Evolutionary conservation across 768 basidiomycete species (phyloP).

Genomic region (Lactifluus rugatus): DNA sequence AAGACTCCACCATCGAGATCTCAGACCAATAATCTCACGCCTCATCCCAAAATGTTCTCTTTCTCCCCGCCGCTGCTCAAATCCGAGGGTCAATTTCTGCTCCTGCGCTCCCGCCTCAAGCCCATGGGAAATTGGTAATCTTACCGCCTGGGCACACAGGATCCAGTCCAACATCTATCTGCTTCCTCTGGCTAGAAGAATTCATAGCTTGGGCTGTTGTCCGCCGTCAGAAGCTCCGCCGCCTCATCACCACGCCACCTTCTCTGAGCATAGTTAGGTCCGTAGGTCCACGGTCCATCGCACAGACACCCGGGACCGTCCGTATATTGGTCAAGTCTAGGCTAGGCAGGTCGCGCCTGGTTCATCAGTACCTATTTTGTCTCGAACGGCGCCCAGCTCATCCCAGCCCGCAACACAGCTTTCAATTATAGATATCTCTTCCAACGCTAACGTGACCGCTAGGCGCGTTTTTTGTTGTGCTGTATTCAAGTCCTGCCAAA

Average conservation of each 20-base stretch:
- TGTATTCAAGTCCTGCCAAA: conserved; percentile 14
- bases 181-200: neutral
- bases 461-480: conserved; percentile 6
- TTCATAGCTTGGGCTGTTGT: neutral
- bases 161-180: too few relatives aligned
- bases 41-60: neutral
- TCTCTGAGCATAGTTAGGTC: conserved; percentile 7
- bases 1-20: conserved; percentile 9
- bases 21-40: neutral
- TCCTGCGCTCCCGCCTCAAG: neutral
- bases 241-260: conserved; percentile 13
- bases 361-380: conserved; percentile 4
- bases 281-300: conserved; percentile 6
- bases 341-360: neutral
- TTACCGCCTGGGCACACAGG: neutral
- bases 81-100: too few relatives aligned
- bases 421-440: conserved; percentile 17
- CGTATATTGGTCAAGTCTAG: neutral
- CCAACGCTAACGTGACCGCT: conserved; percentile 16
- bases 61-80: neutral
- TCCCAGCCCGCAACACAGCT: conserved; percentile 16
- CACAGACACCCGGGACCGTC: conserved; percentile 1
- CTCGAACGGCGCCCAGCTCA: conserved; percentile 1
- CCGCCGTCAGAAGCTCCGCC: conserved; percentile 10
- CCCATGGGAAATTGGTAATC: neutral